Evolutionary conservation across 257 asterid species (phyloP).

Genomic region (Scutellaria barbata): DNA sequence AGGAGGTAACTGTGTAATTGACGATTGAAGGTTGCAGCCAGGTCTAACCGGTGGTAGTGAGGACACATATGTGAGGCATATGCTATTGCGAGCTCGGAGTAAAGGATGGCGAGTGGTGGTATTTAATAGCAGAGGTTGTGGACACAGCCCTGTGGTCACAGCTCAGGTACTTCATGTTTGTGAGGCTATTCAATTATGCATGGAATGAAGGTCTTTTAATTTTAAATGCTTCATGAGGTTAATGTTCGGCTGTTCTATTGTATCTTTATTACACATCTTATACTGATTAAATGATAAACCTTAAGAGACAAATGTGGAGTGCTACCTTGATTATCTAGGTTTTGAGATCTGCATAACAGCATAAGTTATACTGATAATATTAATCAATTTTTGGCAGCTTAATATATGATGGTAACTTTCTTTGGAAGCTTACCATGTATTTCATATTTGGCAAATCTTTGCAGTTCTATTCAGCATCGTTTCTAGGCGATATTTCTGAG

Average conservation of each 20-base stretch:
- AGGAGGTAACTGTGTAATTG: constrained; percentile 17
- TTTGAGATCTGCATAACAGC: constrained; percentile 10
- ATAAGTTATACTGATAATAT: neutral
- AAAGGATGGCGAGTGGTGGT: constrained; percentile 89
- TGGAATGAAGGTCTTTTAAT: constrained; percentile 6
- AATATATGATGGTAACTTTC: constrained; percentile 10
- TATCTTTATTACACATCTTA: neutral
- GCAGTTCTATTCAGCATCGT: constrained; percentile 99
- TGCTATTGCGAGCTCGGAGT: constrained; percentile 77
- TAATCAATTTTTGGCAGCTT: constrained; percentile 8
- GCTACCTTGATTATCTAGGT: constrained; percentile 5
- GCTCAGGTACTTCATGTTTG: constrained; percentile 67
- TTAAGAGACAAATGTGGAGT: neutral
- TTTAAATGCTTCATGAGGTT: neutral
- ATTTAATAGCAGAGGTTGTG: constrained; percentile 95
- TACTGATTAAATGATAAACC: constrained; percentile 14
- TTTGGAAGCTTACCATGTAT: constrained; percentile 25
- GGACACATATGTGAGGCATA: constrained; percentile 88
- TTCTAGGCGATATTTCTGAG: constrained; percentile 85
- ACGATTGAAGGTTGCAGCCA: constrained; percentile 68
- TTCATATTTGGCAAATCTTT: constrained; percentile 37
- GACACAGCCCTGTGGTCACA: constrained; percentile 87
- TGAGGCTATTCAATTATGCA: neutral
- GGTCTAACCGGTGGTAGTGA: constrained; percentile 97
- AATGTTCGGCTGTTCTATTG: constrained; percentile 3